Percentiles rank a stretch among this genome's conserved stretches.
phyloP scores from a whole-genome alignment of 2,329 filamentous ascomycete genomes.

The Ophiostoma novo-ulmi region DNA sequence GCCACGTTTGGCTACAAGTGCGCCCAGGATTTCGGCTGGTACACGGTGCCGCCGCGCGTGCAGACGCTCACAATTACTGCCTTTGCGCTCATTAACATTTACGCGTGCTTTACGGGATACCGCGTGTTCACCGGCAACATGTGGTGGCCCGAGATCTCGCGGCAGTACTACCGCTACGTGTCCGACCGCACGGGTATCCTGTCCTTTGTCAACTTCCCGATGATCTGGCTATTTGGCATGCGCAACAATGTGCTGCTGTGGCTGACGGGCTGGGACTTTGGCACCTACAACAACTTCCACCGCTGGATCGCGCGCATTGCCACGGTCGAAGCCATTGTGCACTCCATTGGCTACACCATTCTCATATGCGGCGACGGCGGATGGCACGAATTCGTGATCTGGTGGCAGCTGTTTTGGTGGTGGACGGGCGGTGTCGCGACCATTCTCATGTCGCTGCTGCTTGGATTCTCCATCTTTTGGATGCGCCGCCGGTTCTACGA shows the following conservation, averaged over 20 bases:
- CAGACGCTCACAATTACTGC: conserved; percentile 25
- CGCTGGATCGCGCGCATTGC: conserved; percentile 60
- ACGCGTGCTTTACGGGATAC: conserved; percentile 25
- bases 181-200: conserved; percentile 28
- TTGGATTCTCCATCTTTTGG: conserved; percentile 47
- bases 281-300: conserved; percentile 63
- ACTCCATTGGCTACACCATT: conserved; percentile 49
- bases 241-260: conserved; percentile 63
- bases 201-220: conserved; percentile 26
- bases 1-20: conserved; percentile 42
- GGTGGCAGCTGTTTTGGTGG: conserved; percentile 18
- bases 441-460: conserved; percentile 42
- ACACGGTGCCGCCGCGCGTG: conserved; percentile 28
- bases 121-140: conserved; percentile 26
- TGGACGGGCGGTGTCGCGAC: conserved; percentile 34
- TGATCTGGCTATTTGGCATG: conserved; percentile 50
- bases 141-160: conserved; percentile 24
- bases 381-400: background rate
- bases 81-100: conserved; percentile 25
- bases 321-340: conserved; percentile 56
- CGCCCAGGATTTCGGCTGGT: conserved; percentile 41
- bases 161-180: conserved; percentile 27
- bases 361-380: conserved; percentile 39
- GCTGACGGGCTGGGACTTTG: conserved; percentile 64
- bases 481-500: conserved; percentile 51